Conservation (phyloP, 371 early-diverging fungal genomes). For the Rhizomucor miehei region DNA sequence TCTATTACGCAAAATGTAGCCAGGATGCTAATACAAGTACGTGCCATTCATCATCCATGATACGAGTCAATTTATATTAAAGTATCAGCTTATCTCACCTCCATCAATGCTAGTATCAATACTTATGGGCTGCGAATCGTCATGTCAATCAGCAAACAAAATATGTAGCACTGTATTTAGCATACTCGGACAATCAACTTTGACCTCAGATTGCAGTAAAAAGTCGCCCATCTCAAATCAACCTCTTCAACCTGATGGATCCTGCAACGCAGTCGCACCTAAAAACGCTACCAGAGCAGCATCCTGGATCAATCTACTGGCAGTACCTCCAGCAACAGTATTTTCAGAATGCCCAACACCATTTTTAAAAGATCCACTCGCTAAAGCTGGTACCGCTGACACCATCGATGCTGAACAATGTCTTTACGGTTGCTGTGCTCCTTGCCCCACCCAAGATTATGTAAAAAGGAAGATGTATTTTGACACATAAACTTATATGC, state of each 20-base stretch:
- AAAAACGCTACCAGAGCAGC: too few species aligned
- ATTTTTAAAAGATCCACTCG: slow-evolving; percentile 32
- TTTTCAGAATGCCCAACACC: slow-evolving; percentile 37
- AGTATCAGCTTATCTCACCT: background rate
- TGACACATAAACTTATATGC: background rate
- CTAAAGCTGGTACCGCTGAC: slow-evolving; percentile 16
- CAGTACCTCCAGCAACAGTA: slow-evolving; percentile 26
- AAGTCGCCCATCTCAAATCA: slow-evolving; percentile 22
- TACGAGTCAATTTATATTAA: slow-evolving; percentile 2
- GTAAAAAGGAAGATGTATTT: slow-evolving; percentile 4
- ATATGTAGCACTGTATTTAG: slow-evolving; percentile 39
- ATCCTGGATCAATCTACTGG: slow-evolving; percentile 16
- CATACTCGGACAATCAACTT: slow-evolving; percentile 24
- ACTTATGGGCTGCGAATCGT: slow-evolving; percentile 46
- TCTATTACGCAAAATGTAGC: slow-evolving; percentile 34
- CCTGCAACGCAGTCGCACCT: slow-evolving; percentile 40
- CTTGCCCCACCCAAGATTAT: slow-evolving; percentile 40
- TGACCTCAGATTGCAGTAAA: slow-evolving; percentile 47
- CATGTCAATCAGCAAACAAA: slow-evolving; percentile 34
- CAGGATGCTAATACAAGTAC: slow-evolving; percentile 11
- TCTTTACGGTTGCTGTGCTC: slow-evolving; percentile 38
- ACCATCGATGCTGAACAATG: slow-evolving; percentile 18
- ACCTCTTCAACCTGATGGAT: slow-evolving; percentile 30
- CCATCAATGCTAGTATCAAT: too few species aligned
- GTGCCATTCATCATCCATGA: background rate